Base-by-base conservation (phyloP, 2,329 filamentous ascomycete species). In the Stemphylium lycopersici region DNA sequence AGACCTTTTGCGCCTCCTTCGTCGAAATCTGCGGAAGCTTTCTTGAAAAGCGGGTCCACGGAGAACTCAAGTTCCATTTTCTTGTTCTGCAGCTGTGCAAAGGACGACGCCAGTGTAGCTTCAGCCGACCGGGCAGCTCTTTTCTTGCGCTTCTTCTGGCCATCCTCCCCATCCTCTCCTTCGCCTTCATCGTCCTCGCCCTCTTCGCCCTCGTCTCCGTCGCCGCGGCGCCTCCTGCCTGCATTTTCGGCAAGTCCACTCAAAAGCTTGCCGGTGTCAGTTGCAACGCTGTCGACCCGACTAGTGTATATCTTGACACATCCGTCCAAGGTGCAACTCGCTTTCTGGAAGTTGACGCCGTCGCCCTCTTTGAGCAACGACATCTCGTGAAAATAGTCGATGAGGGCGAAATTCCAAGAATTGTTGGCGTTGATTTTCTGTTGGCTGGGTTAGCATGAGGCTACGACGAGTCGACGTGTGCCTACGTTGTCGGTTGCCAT, bases 371-470 rank as follows among this genome's bases (percentile, higher is more conserved):
- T 96, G 42, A 99, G 81, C 38, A 99, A 80, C 1, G 92, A 96
- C 95, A 99, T 98, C 71, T 99, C 95, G 76, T 99, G 93, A 70
- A 99, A 99, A 78, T 99, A 99, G 76, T 99, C 95, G 72, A 99
- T 99, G 15, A 99, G 84, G n/a, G 95, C 95, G 78, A 99, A 98
- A 76, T 98, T 98, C 95, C 95, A 99, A 26, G 93, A 97, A 76
- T 99, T 99, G 55, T 89, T 87, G 43, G 95, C 93, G 74, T 98
- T 99, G 82, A 99, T 99, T 74, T 82, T 83, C 71, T 76, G 46
- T 15, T 29, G 29, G 29, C 13, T 15, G 40, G 7, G 54, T 66
- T 55, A 68, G 56, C 42, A 46, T 52, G 18, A 47, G 52, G 26
- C 15, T 43, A 13, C 12, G 4, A 26, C 3, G 16, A 13, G 16